phyloP scores from a whole-genome alignment of 345 rosid genomes.

The Bretschneidera sinensis region DNA sequence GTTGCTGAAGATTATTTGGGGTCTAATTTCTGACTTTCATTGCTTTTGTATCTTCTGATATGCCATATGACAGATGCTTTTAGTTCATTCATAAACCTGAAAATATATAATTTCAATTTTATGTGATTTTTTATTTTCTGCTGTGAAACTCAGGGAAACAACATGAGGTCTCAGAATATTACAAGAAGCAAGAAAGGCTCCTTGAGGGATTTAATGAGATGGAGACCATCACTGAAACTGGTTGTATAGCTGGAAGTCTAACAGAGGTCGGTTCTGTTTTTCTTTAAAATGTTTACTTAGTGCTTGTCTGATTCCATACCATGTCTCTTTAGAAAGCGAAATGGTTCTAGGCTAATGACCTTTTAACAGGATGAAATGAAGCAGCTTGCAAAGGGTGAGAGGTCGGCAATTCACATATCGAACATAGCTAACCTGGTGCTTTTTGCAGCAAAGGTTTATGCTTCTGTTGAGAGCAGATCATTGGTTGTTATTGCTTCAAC shows the following conservation, averaged over 20 bases:
- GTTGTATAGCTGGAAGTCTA: constrained; percentile 40
- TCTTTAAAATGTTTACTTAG: background rate
- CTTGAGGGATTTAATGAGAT: constrained; percentile 71
- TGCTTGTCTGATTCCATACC: too few relatives aligned
- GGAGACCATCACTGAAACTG: constrained; percentile 58
- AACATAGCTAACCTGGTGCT: constrained; percentile 60
- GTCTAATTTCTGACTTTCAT: too few relatives aligned
- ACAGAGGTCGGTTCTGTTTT: constrained; percentile 44
- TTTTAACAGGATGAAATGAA: constrained; percentile 60
- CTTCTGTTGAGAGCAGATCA: constrained; percentile 65
- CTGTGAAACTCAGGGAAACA: constrained; percentile 41
- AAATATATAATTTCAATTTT: too few relatives aligned
- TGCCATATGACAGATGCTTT: too few relatives aligned
- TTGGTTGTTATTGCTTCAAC: constrained; percentile 80
- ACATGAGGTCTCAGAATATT: constrained; percentile 66
- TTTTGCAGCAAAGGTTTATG: constrained; percentile 69
- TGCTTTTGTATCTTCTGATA: too few relatives aligned
- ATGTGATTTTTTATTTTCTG: background rate
- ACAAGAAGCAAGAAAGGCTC: constrained; percentile 75
- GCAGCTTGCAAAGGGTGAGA: too few relatives aligned
- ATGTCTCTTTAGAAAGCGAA: too few relatives aligned
- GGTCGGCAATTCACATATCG: constrained; percentile 54
- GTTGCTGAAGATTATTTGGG: too few relatives aligned
- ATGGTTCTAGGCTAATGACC: background rate
- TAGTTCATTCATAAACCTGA: too few relatives aligned